These are phyloP conservation scores for Fusarium mangiferae DNA, from an alignment of 2,329 filamentous ascomycete species.

Conservation along the genomic window DNA sequence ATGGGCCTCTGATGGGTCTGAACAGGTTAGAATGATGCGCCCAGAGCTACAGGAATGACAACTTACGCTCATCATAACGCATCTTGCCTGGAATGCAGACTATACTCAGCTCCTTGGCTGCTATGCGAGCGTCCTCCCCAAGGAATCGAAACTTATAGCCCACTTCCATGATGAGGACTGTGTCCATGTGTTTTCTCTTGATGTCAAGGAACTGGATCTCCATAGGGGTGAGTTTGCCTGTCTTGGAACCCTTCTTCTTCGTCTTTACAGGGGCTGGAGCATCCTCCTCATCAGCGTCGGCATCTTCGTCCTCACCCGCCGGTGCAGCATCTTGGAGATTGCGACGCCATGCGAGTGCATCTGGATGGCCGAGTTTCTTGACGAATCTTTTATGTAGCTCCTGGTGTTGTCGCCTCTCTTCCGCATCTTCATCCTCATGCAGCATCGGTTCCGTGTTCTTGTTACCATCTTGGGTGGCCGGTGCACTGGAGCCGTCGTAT, in stretches of 20 bases:
- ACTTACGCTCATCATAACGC: conserved; percentile 86
- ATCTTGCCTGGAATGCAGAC: conserved; percentile 97
- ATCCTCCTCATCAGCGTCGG: conserved; percentile 63
- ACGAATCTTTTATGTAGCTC: conserved; percentile 86
- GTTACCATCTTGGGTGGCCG: conserved; percentile 39
- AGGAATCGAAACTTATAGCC: conserved; percentile 99
- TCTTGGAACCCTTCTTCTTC: conserved; percentile 76
- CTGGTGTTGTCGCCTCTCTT: conserved; percentile 68
- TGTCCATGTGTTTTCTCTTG: conserved; percentile 90
- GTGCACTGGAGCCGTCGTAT: conserved; percentile 59
- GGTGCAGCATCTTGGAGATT: conserved; percentile 65
- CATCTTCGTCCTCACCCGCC: conserved; percentile 68
- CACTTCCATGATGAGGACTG: conserved; percentile 90
- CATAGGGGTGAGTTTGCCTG: conserved; percentile 89
- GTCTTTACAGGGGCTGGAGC: conserved; percentile 54
- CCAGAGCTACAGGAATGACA: conserved; percentile 12
- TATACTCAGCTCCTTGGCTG: conserved; percentile 90
- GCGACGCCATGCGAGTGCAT: conserved; percentile 77
- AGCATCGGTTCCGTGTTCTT: conserved; percentile 42
- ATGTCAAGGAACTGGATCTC: conserved; percentile 94
- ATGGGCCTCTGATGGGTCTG: conserved; percentile 89
- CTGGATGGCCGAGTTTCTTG: conserved; percentile 86
- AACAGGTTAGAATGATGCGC: conserved; percentile 3
- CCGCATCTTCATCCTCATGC: conserved; percentile 61
- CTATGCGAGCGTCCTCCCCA: conserved; percentile 90